Evolutionary conservation across 202 grass and related monocot species (phyloP).

Genomic region (Carex arenaria): DNA sequence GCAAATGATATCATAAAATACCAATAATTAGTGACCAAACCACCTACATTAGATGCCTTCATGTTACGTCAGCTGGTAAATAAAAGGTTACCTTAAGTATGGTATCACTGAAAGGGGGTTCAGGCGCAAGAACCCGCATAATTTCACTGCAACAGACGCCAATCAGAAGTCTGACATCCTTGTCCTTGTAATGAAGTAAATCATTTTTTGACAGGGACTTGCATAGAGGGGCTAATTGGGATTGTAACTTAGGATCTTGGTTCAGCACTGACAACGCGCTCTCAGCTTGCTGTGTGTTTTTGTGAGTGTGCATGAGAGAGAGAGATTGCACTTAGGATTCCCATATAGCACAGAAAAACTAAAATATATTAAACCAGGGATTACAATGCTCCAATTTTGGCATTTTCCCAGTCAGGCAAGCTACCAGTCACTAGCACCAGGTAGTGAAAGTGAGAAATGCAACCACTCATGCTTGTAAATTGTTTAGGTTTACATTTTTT

Average conservation of each 20-base stretch:
- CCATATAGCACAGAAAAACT: not conserved
- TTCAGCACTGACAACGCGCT: conserved; percentile 66
- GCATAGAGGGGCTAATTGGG: conserved; percentile 54
- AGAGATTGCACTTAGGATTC: not conserved
- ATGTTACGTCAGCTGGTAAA: not conserved
- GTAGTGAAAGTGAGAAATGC: not conserved
- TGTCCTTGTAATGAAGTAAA: conserved; percentile 86
- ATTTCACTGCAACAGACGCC: conserved; percentile 81
- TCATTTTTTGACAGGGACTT: conserved; percentile 56
- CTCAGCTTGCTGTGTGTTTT: conserved; percentile 71
- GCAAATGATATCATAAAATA: not conserved
- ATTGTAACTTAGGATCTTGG: conserved; percentile 64
- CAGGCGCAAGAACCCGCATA: conserved; percentile 83
- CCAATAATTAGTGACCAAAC: not conserved
- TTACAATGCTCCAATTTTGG: conserved; percentile 16
- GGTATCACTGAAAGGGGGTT: conserved; percentile 79
- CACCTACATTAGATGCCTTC: not conserved
- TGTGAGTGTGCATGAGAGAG: not conserved
- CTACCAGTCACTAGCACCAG: not conserved
- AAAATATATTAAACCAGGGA: not conserved
- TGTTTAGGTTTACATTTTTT: not conserved
- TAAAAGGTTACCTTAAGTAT: conserved; percentile 74
- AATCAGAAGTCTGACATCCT: conserved; percentile 90
- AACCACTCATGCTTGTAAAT: not conserved
- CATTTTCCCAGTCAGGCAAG: not conserved